phyloP scores from a whole-genome alignment of 2,329 filamentous ascomycete species.

The Colletotrichum tamarilloi region DNA sequence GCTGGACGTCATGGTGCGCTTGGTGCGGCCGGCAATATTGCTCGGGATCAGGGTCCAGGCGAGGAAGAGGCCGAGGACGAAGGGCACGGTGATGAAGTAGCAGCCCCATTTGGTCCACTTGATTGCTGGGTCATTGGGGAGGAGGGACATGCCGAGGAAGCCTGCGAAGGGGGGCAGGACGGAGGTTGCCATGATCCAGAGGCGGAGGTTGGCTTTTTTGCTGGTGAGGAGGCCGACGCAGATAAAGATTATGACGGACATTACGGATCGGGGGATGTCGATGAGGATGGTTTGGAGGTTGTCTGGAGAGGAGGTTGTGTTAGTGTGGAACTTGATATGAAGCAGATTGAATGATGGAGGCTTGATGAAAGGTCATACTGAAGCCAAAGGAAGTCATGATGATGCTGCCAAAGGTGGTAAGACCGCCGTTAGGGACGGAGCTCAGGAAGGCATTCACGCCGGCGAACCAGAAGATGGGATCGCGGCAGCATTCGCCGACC shows the following conservation, averaged over 20 bases:
- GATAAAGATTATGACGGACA: conserved; percentile 49
- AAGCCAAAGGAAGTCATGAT: conserved; percentile 50
- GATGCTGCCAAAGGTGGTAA: conserved; percentile 48
- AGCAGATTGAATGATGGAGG: too few relatives aligned
- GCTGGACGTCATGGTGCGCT: conserved; percentile 56
- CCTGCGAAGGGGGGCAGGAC: conserved; percentile 48
- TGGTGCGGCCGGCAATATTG: conserved; percentile 58
- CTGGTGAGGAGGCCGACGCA: conserved; percentile 47
- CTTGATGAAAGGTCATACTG: conserved; percentile 38
- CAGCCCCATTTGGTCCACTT: conserved; percentile 52
- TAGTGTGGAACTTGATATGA: too few relatives aligned
- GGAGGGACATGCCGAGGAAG: conserved; percentile 48
- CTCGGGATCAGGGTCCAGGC: conserved; percentile 47
- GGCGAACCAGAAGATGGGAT: conserved; percentile 51
- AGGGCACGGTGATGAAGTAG: conserved; percentile 49
- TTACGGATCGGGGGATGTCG: conserved; percentile 46
- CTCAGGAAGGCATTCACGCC: conserved; percentile 50
- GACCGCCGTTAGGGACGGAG: conserved; percentile 49
- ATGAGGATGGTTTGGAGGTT: conserved; percentile 50
- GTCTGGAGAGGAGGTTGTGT: conserved; percentile 32
- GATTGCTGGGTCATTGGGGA: conserved; percentile 46
- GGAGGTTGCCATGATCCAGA: conserved; percentile 52
- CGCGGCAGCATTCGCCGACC: conserved; percentile 46
- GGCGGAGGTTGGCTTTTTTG: conserved; percentile 46
- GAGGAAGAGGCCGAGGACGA: conserved; percentile 37